phyloP scores from a whole-genome alignment of 257 asterid genomes.

The Penstemon newberryi region DNA sequence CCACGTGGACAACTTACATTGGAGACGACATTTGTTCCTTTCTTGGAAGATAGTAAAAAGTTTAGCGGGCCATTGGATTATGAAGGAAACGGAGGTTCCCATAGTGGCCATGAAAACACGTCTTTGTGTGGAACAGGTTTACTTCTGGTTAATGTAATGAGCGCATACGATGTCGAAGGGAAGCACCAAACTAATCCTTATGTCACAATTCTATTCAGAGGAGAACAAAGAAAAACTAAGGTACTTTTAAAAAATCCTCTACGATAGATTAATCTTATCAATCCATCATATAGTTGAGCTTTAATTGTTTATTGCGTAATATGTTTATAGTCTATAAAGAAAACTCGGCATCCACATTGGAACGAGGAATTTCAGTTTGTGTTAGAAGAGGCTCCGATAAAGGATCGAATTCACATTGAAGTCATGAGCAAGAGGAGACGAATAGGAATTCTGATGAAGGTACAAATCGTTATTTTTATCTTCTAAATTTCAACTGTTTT shows the following conservation, averaged over 20 bases:
- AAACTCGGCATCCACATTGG: slow-evolving; percentile 71
- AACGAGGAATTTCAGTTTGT: slow-evolving; percentile 76
- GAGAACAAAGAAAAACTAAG: slow-evolving; percentile 69
- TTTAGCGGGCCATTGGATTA: slow-evolving; percentile 28
- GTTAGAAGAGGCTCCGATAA: slow-evolving; percentile 71
- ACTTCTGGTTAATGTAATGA: slow-evolving; percentile 53
- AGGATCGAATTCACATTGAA: slow-evolving; percentile 57
- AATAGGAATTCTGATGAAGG: slow-evolving; percentile 58
- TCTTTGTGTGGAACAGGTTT: slow-evolving; percentile 61
- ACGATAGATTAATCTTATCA: background rate
- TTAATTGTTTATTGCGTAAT: background rate
- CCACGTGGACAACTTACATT: slow-evolving; percentile 52
- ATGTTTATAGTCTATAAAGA: slow-evolving; percentile 47
- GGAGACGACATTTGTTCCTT: slow-evolving; percentile 63
- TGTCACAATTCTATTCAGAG: slow-evolving; percentile 52
- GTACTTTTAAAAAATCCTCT: slow-evolving; percentile 35
- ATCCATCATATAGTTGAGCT: background rate
- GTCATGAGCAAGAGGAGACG: slow-evolving; percentile 60
- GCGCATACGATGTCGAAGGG: slow-evolving; percentile 73
- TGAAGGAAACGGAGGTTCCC: slow-evolving; percentile 29
- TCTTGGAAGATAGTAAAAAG: slow-evolving; percentile 60
- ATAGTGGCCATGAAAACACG: slow-evolving; percentile 28
- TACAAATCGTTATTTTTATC: slow-evolving; percentile 16
- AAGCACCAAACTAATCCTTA: slow-evolving; percentile 61
- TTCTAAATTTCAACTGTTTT: too few relatives aligned